These are phyloP conservation scores for Nakazawaea ernobii DNA, from an alignment of 805 yeast species.

Conservation along the genomic window DNA sequence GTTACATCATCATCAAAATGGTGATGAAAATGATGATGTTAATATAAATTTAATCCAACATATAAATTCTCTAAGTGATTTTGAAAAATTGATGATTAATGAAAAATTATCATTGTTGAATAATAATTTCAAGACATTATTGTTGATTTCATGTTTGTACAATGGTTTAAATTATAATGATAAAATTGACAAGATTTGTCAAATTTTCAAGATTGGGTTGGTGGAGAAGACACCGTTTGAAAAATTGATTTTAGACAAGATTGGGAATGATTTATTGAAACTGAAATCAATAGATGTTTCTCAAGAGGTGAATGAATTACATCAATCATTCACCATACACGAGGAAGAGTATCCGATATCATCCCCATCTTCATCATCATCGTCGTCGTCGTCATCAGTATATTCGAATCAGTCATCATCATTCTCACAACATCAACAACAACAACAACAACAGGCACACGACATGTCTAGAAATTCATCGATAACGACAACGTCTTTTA, in stretches of 20 bases:
- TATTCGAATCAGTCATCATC: too few species aligned
- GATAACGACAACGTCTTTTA: slow-evolving; percentile 2
- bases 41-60: background rate
- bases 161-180: background rate
- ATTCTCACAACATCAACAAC: too few species aligned
- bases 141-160: slow-evolving; percentile 1
- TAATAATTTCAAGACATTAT: background rate
- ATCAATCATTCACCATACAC: slow-evolving; percentile 5
- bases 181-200: background rate
- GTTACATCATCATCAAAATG: too few species aligned
- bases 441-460: background rate
- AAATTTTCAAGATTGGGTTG: background rate
- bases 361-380: background rate
- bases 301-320: slow-evolving; percentile 9
- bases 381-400: background rate
- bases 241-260: background rate
- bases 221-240: background rate
- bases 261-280: background rate
- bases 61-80: background rate
- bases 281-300: slow-evolving; percentile 5
- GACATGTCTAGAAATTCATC: slow-evolving; percentile 10
- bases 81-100: slow-evolving; percentile 1
- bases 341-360: background rate
- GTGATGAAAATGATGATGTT: background rate
- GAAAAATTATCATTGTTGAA: slow-evolving; percentile 1